phyloP scores from a whole-genome alignment of 495 filamentous ascomycete species.

The Hypoxylon rickii region DNA sequence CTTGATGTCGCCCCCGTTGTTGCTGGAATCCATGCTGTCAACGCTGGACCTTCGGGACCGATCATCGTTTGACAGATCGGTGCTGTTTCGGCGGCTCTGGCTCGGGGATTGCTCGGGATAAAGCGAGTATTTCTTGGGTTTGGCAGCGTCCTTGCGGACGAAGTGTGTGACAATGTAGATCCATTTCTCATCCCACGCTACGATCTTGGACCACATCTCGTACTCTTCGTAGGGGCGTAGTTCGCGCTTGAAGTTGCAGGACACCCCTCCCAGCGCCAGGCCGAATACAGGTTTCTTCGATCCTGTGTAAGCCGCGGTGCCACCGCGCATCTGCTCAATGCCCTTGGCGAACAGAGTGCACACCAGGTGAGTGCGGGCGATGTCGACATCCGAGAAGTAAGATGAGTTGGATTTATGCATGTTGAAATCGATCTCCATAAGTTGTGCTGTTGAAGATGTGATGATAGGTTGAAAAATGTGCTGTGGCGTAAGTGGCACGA shows the following conservation, averaged over 20 bases:
- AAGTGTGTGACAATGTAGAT: constrained; percentile 76
- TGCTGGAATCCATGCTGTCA: constrained; percentile 21
- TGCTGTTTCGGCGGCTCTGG: constrained; percentile 35
- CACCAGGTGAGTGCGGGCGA: constrained; percentile 66
- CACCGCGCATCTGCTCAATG: constrained; percentile 50
- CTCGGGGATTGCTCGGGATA: constrained; percentile 44
- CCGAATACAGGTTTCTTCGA: constrained; percentile 49
- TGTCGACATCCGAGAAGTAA: constrained; percentile 75
- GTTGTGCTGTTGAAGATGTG: constrained; percentile 37
- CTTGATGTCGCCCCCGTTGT: constrained; percentile 51
- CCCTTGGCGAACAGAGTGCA: constrained; percentile 63
- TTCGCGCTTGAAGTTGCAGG: constrained; percentile 68
- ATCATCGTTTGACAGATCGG: constrained; percentile 20
- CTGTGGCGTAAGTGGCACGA: constrained; percentile 25
- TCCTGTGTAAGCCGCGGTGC: constrained; percentile 46
- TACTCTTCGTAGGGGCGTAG: constrained; percentile 68
- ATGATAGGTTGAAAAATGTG: constrained; percentile 43
- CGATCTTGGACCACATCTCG: constrained; percentile 68
- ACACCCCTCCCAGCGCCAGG: constrained; percentile 64
- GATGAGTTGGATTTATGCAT: constrained; percentile 68
- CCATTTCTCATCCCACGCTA: constrained; percentile 86
- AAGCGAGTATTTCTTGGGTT: constrained; percentile 51
- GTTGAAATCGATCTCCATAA: constrained; percentile 45
- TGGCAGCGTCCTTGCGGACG: constrained; percentile 62
- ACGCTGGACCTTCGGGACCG: background rate